Conservation (phyloP, 768 basidiomycete genomes). For the Ramaria sp. region DNA sequence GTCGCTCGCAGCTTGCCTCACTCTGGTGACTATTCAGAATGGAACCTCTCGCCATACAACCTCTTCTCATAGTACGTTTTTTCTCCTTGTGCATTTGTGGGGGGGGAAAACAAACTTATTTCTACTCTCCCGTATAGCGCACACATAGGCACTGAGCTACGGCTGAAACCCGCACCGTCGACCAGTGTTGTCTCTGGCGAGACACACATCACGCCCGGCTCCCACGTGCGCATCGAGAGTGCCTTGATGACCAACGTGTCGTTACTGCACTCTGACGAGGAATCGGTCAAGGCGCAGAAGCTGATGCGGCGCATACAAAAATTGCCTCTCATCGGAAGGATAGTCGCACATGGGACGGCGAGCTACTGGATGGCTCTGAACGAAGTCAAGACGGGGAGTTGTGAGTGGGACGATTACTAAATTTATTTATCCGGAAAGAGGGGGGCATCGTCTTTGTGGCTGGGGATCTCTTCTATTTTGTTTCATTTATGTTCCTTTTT, state of each 20-base stretch:
- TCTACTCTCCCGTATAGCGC: not conserved
- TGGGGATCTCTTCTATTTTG: not conserved
- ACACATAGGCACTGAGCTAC: conserved; percentile 12
- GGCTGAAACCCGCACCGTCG: conserved; percentile 4
- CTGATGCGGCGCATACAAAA: conserved; percentile 1
- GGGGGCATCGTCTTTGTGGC: no score
- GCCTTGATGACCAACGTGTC: conserved; percentile 5
- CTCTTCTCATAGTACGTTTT: conserved; percentile 12
- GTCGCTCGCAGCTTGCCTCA: conserved; percentile 13
- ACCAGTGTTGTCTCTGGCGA: conserved; percentile 9
- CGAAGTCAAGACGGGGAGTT: conserved; percentile 9
- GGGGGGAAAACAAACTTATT: no score
- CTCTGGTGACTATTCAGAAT: conserved; percentile 12
- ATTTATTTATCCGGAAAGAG: no score
- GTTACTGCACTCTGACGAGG: not conserved
- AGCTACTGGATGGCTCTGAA: conserved; percentile 13
- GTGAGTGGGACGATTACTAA: conserved; percentile 10
- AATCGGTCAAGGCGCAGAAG: not conserved
- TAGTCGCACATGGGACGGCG: conserved; percentile 13
- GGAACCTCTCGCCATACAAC: conserved; percentile 13
- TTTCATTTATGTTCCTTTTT: not conserved
- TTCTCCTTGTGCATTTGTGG: no score
- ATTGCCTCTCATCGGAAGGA: conserved; percentile 11
- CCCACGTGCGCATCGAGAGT: conserved; percentile 11
- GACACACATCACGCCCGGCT: conserved; percentile 11